These are phyloP conservation scores for Spergularia azorica DNA, from an alignment of 179 eudicot genomes.

Conservation along the genomic window DNA sequence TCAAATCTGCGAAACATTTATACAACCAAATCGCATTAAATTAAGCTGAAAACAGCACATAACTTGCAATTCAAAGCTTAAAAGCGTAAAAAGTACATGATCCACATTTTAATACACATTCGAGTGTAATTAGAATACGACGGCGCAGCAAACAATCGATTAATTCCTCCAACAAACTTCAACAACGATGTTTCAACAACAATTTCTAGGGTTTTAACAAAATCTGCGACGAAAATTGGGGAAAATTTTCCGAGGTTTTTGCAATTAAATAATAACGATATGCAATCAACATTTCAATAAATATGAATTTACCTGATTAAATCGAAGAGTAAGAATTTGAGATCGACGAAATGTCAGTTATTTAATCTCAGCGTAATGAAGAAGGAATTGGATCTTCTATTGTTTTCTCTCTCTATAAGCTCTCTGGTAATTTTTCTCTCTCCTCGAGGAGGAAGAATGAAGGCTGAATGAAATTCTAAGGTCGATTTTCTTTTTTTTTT, in stretches of 20 bases:
- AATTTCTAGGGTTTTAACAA: slow-evolving; percentile 3
- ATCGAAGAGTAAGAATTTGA: background rate
- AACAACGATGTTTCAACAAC: slow-evolving; percentile 32
- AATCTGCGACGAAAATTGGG: background rate
- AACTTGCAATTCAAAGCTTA: slow-evolving; percentile 20
- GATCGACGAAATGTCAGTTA: background rate
- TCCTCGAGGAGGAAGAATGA: slow-evolving; percentile 7
- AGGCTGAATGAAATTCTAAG: background rate
- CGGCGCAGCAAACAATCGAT: slow-evolving; percentile 33
- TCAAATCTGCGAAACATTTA: slow-evolving; percentile 28
- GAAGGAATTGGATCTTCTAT: background rate
- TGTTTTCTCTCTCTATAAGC: slow-evolving; percentile 14
- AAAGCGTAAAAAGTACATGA: slow-evolving; percentile 18
- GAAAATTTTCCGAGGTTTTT: background rate
- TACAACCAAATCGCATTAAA: background rate
- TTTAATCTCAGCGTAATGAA: too few relatives aligned
- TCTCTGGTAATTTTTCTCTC: slow-evolving; percentile 15
- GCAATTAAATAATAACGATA: background rate
- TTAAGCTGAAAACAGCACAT: slow-evolving; percentile 14
- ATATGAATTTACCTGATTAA: too few relatives aligned
- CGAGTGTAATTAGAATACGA: slow-evolving; percentile 26
- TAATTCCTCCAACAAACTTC: background rate
- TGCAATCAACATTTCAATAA: too few relatives aligned
- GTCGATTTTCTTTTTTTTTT: background rate
- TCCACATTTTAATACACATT: slow-evolving; percentile 27